A percentile compares a stretch with the other conserved stretches of the same genome.
phyloP scores from a whole-genome alignment of 805 yeast species.

The Cyberlindnera mississippiensis region DNA sequence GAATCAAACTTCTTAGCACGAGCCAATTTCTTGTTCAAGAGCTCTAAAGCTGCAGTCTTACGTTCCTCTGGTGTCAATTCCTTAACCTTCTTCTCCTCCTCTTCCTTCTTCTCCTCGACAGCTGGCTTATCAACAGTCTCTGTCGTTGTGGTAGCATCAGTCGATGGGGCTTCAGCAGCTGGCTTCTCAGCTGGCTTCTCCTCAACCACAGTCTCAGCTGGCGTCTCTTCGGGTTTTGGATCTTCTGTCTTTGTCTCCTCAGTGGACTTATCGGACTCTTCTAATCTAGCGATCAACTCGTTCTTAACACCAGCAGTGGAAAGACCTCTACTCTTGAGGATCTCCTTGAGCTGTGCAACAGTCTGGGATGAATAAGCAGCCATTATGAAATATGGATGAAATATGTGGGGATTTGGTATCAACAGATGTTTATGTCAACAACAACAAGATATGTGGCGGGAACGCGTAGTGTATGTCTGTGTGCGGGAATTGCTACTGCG shows the following conservation, averaged over 20 bases:
- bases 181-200: constrained; percentile 1
- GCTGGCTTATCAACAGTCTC: constrained; percentile 1
- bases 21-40: constrained; percentile 59
- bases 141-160: constrained; percentile 9
- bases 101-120: constrained; percentile 15
- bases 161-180: constrained; percentile 9
- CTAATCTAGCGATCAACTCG: constrained; percentile 64
- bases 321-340: constrained; percentile 63
- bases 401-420: too few relatives aligned
- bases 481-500: too few relatives aligned
- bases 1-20: constrained; percentile 76
- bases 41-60: constrained; percentile 61
- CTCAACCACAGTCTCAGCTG: constrained; percentile 7
- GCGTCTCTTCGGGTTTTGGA: constrained; percentile 6
- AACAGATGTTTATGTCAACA: too few relatives aligned
- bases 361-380: constrained; percentile 54
- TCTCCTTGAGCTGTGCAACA: constrained; percentile 81
- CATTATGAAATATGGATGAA: too few relatives aligned
- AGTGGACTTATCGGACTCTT: constrained; percentile 43
- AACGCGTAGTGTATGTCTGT: too few relatives aligned
- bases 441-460: too few relatives aligned
- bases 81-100: constrained; percentile 25
- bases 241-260: constrained; percentile 3
- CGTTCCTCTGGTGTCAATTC: constrained; percentile 64
- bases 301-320: constrained; percentile 76